Conservation (phyloP, 1,139 yeast genomes). For the Taphrina communis region DNA sequence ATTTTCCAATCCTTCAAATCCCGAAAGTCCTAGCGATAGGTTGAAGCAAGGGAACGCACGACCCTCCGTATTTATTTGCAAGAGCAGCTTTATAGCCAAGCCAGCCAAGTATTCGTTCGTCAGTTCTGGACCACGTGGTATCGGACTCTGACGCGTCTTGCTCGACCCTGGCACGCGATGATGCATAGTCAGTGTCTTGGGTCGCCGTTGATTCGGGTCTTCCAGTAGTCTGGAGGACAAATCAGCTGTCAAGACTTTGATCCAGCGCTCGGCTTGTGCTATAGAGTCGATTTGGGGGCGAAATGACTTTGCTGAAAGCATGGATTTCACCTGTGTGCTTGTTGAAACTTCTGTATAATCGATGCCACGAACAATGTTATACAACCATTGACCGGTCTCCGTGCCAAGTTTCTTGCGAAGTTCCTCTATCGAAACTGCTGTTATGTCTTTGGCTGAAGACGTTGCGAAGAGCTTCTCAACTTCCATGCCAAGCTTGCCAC, state of each 20-base stretch:
- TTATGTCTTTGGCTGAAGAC: constrained; percentile 49
- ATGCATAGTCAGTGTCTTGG: constrained; percentile 52
- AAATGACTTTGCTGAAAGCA: constrained; percentile 87
- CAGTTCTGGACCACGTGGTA: constrained; percentile 45
- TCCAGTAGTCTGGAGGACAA: constrained; percentile 70
- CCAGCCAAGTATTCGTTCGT: constrained; percentile 47
- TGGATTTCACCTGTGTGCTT: constrained; percentile 73
- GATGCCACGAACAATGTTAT: constrained; percentile 69
- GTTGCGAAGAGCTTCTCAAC: constrained; percentile 54
- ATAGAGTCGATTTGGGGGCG: constrained; percentile 60
- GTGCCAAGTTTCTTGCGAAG: constrained; percentile 56
- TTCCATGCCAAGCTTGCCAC: constrained; percentile 83
- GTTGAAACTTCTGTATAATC: constrained; percentile 61
- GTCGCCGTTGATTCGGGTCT: constrained; percentile 56
- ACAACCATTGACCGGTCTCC: constrained; percentile 53
- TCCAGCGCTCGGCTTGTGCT: constrained; percentile 76
- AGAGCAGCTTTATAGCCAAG: constrained; percentile 49
- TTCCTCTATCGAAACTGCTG: constrained; percentile 45
- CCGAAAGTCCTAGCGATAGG: constrained; percentile 44
- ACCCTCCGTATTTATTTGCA: constrained; percentile 45
- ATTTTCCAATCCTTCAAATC: constrained; percentile 42
- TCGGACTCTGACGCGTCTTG: constrained; percentile 44
- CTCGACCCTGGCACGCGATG: constrained; percentile 42
- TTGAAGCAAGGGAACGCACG: constrained; percentile 45
- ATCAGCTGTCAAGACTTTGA: constrained; percentile 82